These are phyloP conservation scores for Boletus sp. DNA, from an alignment of 768 basidiomycete genomes.

Conservation along the genomic window DNA sequence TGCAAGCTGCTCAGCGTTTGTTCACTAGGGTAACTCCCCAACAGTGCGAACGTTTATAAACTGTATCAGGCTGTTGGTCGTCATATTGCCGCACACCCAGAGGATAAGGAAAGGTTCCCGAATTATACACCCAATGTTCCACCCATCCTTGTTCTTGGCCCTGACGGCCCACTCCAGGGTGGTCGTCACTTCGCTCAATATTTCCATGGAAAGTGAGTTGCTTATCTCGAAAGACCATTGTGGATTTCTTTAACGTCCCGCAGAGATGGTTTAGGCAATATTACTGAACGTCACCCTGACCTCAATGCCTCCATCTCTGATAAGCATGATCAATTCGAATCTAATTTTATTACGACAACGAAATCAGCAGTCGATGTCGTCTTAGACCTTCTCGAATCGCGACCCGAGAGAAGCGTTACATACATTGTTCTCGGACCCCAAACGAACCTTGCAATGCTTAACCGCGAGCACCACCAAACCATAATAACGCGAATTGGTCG, in stretches of 20 bases:
- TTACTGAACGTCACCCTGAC: slow-evolving; percentile 64
- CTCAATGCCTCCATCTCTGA: slow-evolving; percentile 36
- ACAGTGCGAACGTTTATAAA: slow-evolving; percentile 72
- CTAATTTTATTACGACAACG: slow-evolving; percentile 47
- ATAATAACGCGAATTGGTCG: slow-evolving; percentile 62
- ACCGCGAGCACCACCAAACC: slow-evolving; percentile 51
- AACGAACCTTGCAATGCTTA: slow-evolving; percentile 73
- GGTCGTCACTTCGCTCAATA: slow-evolving; percentile 74
- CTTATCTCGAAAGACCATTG: neutral
- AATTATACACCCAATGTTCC: slow-evolving; percentile 52
- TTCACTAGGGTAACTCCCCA: neutral
- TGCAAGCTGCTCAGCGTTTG: neutral
- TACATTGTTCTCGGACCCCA: slow-evolving; percentile 76
- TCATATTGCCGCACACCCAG: slow-evolving; percentile 56
- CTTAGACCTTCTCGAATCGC: slow-evolving; percentile 51
- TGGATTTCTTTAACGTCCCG: neutral
- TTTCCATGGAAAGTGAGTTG: slow-evolving; percentile 73
- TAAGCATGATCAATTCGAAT: slow-evolving; percentile 27
- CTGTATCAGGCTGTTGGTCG: slow-evolving; percentile 64
- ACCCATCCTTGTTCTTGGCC: slow-evolving; percentile 65
- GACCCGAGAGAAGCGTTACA: slow-evolving; percentile 54
- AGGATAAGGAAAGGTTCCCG: slow-evolving; percentile 55
- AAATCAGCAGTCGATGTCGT: slow-evolving; percentile 53
- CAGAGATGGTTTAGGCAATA: slow-evolving; percentile 71
- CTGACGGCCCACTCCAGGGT: slow-evolving; percentile 66